Evolutionary conservation across 768 basidiomycete genomes (phyloP).

Genomic region (Boletus subparvulus): DNA sequence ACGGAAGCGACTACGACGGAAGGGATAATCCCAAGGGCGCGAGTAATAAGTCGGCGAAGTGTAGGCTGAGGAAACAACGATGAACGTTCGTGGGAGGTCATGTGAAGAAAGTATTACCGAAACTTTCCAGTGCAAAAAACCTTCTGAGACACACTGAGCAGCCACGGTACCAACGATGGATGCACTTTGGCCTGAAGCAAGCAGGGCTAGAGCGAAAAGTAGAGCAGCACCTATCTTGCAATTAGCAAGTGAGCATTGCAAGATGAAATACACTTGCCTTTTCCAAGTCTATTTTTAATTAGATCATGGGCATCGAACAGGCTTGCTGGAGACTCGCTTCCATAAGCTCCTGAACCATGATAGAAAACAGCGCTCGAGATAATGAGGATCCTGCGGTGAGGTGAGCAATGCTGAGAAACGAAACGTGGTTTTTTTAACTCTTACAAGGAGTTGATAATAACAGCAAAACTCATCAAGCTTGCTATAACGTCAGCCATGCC

Average conservation of each 20-base stretch:
- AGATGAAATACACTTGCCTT: constrained; percentile 42
- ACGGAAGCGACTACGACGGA: constrained; percentile 75
- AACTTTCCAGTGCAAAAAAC: constrained; percentile 84
- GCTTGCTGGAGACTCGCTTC: constrained; percentile 55
- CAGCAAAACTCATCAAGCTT: constrained; percentile 79
- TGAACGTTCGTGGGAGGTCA: constrained; percentile 26
- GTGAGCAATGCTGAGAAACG: background rate
- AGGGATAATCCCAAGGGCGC: constrained; percentile 79
- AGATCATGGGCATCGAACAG: constrained; percentile 83
- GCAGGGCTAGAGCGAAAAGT: constrained; percentile 85
- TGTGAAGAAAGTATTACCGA: constrained; percentile 47
- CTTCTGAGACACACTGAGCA: constrained; percentile 88
- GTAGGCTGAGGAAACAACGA: constrained; percentile 50
- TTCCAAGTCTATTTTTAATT: constrained; percentile 64
- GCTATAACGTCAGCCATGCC: constrained; percentile 63
- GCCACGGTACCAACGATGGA: constrained; percentile 87
- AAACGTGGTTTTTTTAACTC: constrained; percentile 20
- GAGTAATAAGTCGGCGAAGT: constrained; percentile 78
- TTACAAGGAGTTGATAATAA: constrained; percentile 83
- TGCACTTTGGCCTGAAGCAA: constrained; percentile 87
- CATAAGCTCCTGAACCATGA: constrained; percentile 43
- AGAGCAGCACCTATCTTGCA: constrained; percentile 64
- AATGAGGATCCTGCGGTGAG: constrained; percentile 63
- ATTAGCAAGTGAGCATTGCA: background rate
- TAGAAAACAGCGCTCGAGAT: constrained; percentile 83